phyloP scores from a whole-genome alignment of 306 rosid species.

The Prunus mira region DNA sequence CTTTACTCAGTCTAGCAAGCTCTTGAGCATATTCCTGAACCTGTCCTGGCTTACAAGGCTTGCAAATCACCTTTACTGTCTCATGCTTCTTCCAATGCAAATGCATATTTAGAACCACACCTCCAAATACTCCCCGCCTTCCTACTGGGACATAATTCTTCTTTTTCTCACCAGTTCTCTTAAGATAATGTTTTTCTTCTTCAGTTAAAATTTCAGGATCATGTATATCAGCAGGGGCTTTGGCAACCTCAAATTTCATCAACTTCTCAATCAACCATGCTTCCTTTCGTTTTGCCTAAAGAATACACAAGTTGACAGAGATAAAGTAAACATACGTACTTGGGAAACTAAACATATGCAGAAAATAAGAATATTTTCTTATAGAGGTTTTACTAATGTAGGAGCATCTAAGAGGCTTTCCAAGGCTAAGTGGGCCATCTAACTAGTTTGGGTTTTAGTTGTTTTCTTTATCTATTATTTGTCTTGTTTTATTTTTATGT shows the following conservation, averaged over 20 bases:
- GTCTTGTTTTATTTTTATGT: background rate
- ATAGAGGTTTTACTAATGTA: too few relatives aligned
- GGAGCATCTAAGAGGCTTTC: too few relatives aligned
- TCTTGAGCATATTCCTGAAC: constrained; percentile 77
- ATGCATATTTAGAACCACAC: constrained; percentile 95
- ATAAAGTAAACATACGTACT: background rate
- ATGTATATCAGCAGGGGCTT: constrained; percentile 51
- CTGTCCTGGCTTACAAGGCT: constrained; percentile 89
- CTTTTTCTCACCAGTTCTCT: constrained; percentile 93
- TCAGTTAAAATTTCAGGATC: constrained; percentile 90
- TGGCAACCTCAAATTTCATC: constrained; percentile 64
- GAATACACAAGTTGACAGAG: constrained; percentile 4
- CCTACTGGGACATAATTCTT: constrained; percentile 76
- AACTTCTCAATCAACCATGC: constrained; percentile 84
- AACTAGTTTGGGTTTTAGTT: too few relatives aligned
- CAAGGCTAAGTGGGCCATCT: too few relatives aligned
- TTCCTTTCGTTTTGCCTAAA: constrained; percentile 90
- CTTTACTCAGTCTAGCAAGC: constrained; percentile 86
- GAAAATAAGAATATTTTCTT: background rate
- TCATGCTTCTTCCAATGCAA: constrained; percentile 95
- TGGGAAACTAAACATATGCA: background rate
- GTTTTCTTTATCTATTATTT: too few relatives aligned
- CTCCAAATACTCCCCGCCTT: constrained; percentile 91
- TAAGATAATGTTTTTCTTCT: constrained; percentile 88
- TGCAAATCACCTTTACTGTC: constrained; percentile 82